A percentile compares a stretch with the other conserved stretches of the same genome.
phyloP scores from a whole-genome alignment of 805 yeast species.

The Priceomyces haplophilus region DNA sequence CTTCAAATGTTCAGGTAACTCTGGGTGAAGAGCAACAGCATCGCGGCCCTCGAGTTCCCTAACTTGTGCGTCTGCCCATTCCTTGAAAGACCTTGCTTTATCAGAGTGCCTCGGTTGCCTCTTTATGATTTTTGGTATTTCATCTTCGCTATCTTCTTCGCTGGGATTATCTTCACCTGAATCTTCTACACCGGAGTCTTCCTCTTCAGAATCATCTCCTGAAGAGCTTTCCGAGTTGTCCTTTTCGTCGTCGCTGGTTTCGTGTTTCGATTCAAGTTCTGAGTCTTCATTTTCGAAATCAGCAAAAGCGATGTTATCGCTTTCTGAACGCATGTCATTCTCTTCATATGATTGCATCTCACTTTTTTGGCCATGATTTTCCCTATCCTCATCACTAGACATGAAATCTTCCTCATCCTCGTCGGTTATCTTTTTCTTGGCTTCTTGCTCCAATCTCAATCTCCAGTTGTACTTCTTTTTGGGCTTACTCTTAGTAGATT shows the following conservation, averaged over 20 bases:
- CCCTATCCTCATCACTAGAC: constrained; percentile 32
- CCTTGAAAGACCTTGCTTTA: constrained; percentile 58
- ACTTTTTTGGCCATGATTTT: constrained; percentile 11
- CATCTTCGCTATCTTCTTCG: constrained; percentile 19
- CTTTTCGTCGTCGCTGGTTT: constrained; percentile 21
- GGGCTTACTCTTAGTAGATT: constrained; percentile 16
- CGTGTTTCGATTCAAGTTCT: constrained; percentile 10
- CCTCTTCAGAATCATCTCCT: constrained; percentile 18
- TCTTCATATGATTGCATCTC: constrained; percentile 11
- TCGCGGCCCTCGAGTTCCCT: constrained; percentile 62
- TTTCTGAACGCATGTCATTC: not conserved
- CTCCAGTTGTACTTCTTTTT: constrained; percentile 71
- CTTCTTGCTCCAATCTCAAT: constrained; percentile 34
- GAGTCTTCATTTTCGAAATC: constrained; percentile 17
- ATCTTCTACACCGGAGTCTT: constrained; percentile 23
- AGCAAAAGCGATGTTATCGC: constrained; percentile 21
- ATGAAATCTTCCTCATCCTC: constrained; percentile 66
- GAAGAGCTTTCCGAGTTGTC: constrained; percentile 24
- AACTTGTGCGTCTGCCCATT: constrained; percentile 82
- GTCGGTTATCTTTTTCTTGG: constrained; percentile 34
- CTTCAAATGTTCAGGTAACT: constrained; percentile 47
- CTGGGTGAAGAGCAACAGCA: constrained; percentile 40
- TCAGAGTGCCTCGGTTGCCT: constrained; percentile 46
- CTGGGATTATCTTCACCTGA: constrained; percentile 31
- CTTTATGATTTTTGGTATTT: constrained; percentile 30